Evolutionary conservation across 495 filamentous ascomycete genomes (phyloP).

Genomic region (Tuber indicum): DNA sequence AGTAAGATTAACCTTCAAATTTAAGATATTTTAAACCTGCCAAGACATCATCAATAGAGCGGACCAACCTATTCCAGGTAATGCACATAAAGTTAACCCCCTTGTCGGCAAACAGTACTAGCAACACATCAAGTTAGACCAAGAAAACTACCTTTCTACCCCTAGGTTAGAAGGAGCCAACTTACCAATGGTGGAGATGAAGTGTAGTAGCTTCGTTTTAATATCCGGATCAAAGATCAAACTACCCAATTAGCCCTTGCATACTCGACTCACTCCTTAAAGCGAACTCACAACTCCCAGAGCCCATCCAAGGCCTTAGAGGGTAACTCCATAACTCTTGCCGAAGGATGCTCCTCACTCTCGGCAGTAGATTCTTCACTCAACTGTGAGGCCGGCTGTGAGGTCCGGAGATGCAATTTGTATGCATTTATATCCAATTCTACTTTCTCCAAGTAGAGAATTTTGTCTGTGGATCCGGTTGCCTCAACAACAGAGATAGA

Average conservation of each 20-base stretch:
- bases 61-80: conserved; percentile 42
- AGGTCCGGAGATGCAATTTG: conserved; percentile 26
- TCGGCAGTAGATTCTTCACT: conserved; percentile 10
- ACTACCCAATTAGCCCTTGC: conserved; percentile 29
- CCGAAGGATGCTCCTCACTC: conserved; percentile 19
- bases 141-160: background rate
- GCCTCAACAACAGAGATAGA: conserved; percentile 35
- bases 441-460: conserved; percentile 28
- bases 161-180: background rate
- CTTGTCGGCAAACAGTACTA: conserved; percentile 44
- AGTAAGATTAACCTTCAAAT: conserved; percentile 44
- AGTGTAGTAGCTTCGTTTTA: conserved; percentile 46
- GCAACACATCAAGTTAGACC: conserved; percentile 6
- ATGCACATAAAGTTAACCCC: conserved; percentile 41
- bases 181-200: conserved; percentile 48
- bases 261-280: background rate
- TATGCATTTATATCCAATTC: conserved; percentile 35
- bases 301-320: conserved; percentile 45
- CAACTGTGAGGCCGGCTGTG: conserved; percentile 8
- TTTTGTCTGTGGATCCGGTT: conserved; percentile 29
- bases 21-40: conserved; percentile 33
- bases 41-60: conserved; percentile 1
- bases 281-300: conserved; percentile 48
- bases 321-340: conserved; percentile 45
- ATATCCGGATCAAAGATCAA: conserved; percentile 50